phyloP scores from a whole-genome alignment of 768 basidiomycete genomes.

The Exsudoporus frostii region DNA sequence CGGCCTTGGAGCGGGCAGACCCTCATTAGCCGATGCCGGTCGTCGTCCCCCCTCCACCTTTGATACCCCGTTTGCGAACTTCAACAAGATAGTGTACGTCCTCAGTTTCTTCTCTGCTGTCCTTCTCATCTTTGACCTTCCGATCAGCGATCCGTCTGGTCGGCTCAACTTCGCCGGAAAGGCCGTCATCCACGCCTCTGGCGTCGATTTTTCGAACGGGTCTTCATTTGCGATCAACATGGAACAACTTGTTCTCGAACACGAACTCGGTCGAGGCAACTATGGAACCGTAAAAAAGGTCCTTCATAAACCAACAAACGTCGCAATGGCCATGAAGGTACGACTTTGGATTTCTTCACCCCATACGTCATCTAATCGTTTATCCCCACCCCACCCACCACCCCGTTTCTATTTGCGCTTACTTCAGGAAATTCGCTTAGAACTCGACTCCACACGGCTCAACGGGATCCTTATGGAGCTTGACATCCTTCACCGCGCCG shows the following conservation, averaged over 20 bases:
- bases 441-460: constrained; percentile 89
- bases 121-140: constrained; percentile 1
- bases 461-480: constrained; percentile 99
- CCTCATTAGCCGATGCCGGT: constrained; percentile 43
- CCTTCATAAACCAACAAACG: constrained; percentile 89
- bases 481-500: constrained; percentile 93
- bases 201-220: constrained; percentile 88
- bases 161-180: constrained; percentile 91
- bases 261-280: constrained; percentile 94
- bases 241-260: constrained; percentile 84
- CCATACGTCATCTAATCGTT: constrained; percentile 10
- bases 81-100: constrained; percentile 89
- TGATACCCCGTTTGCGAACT: constrained; percentile 85
- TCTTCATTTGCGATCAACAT: constrained; percentile 92
- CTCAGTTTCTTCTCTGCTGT: constrained; percentile 5
- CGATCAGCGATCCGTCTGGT: constrained; percentile 87
- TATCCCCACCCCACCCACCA: neutral
- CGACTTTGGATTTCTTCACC: constrained; percentile 10
- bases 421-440: constrained; percentile 90
- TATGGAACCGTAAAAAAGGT: constrained; percentile 98
- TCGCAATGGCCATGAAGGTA: constrained; percentile 99
- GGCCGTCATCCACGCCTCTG: constrained; percentile 86
- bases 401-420: neutral
- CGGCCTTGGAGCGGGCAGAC: constrained; percentile 69
- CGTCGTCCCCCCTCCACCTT: constrained; percentile 40